Evolutionary conservation across 371 early-diverging fungal species (phyloP), one percentile per base, ranked within the genome.

Genomic region (Mortierella sp.): DNA sequence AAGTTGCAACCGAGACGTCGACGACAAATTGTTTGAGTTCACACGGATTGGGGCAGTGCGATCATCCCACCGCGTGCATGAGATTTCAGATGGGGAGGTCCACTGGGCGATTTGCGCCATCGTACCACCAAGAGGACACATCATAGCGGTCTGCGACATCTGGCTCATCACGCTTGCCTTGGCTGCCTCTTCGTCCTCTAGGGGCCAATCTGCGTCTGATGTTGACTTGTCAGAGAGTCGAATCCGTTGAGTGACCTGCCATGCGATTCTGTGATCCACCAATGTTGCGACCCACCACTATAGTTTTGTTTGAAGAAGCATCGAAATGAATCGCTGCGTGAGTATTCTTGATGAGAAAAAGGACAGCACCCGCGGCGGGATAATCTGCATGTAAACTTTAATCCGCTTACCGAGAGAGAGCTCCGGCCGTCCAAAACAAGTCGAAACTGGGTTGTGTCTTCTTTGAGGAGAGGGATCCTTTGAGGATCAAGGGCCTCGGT

Each of bases 251-350:
- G 84, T 80, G 58, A 84, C 78, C 47, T 84, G 84, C 84, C 84
- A 84, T 47, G 84, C 84, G 13, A 84, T 80, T 50, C 84, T 77
- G 44, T 75, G 65, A 68, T 84, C 84, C 19, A 70, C 84, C 38
- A 84, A 38, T 1, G 84, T 84, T n/a, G 84, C 84, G 4, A 75
- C 84, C 84, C 84, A 84, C 84, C 84, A 84, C 84, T 84, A 72
- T 70, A 6, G 48, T 48, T 14, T 60, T 31, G 60, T 60, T 60
- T 16, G 13, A 60, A 16, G 31, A 60, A 28, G 31, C 7, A 26
- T 60, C 19, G 60, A 31, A 13, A 26, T 4, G 3, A 5, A 28
- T 60, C 4, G 31, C 31, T 60, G 14, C 7, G 60, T 31, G 60
- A 31, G 60, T 31, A 14, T 16, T 31, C 26, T 28, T 28, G 16